Evolutionary conservation across 2,329 filamentous ascomycete genomes (phyloP).

Genomic region (Colletotrichum trifolii): DNA sequence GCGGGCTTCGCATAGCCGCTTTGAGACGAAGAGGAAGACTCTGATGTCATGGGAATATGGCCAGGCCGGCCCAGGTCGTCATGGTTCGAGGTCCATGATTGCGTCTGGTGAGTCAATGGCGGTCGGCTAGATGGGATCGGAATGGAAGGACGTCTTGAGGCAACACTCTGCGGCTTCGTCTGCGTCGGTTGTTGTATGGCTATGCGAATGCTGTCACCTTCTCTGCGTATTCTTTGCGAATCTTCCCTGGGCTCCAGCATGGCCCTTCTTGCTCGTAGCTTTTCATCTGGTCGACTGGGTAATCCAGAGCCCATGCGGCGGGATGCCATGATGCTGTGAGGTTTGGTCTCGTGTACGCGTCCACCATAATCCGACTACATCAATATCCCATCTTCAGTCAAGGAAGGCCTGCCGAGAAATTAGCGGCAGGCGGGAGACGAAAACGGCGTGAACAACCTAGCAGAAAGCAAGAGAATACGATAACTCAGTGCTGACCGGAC

Average conservation of each 20-base stretch:
- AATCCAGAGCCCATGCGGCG: slow-evolving; percentile 53
- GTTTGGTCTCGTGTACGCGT: slow-evolving; percentile 38
- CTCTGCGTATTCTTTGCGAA: slow-evolving; percentile 29
- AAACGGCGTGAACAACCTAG: slow-evolving; percentile 35
- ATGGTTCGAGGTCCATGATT: slow-evolving; percentile 53
- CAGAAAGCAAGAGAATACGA: slow-evolving; percentile 23
- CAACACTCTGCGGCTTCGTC: slow-evolving; percentile 45
- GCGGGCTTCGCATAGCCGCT: slow-evolving; percentile 46
- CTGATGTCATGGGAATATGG: slow-evolving; percentile 47
- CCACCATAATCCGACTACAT: slow-evolving; percentile 34
- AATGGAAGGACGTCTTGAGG: slow-evolving; percentile 44
- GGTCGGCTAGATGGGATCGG: slow-evolving; percentile 44
- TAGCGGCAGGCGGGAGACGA: slow-evolving; percentile 14
- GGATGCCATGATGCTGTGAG: slow-evolving; percentile 56
- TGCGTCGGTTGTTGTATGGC: slow-evolving; percentile 35
- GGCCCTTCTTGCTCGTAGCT: slow-evolving; percentile 44
- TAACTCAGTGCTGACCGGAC: slow-evolving; percentile 39
- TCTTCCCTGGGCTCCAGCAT: slow-evolving; percentile 33
- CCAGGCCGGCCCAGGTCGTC: slow-evolving; percentile 47
- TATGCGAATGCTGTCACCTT: slow-evolving; percentile 28
- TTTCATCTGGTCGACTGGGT: slow-evolving; percentile 52
- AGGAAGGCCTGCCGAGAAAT: slow-evolving; percentile 21
- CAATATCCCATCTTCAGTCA: slow-evolving; percentile 36
- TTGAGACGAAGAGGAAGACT: slow-evolving; percentile 48
- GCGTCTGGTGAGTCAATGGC: slow-evolving; percentile 55